Percentiles rank a stretch among this genome's conserved stretches.
These are phyloP conservation scores for Hypsizygus ulmarius DNA, from an alignment of 1,284 basidiomycete genomes.

Conservation along the genomic window DNA sequence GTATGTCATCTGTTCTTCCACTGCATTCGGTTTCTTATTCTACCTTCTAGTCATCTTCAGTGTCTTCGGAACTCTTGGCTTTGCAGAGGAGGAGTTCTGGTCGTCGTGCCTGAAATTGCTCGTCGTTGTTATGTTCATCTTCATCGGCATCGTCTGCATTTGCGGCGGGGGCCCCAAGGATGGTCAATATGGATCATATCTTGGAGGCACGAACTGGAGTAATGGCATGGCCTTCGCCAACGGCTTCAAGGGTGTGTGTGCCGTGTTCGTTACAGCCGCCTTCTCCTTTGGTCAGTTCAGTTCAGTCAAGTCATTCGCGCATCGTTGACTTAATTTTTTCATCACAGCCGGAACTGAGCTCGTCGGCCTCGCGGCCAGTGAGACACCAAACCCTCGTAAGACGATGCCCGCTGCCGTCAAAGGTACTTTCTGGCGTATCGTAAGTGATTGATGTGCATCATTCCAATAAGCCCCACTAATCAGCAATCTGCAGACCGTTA, in stretches of 20 bases:
- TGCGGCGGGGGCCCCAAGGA: constrained; percentile 45
- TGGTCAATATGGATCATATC: constrained; percentile 36
- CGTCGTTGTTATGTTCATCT: constrained; percentile 52
- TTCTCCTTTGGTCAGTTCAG: constrained; percentile 52
- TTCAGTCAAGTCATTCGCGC: background rate
- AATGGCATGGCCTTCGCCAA: constrained; percentile 51
- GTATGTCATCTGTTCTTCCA: constrained; percentile 24
- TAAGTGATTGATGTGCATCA: constrained; percentile 21
- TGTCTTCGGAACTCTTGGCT: constrained; percentile 44
- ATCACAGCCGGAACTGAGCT: constrained; percentile 59
- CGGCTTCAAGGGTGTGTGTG: constrained; percentile 43
- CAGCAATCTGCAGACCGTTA: constrained; percentile 31
- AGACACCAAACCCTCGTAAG: constrained; percentile 56
- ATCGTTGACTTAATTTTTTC: constrained; percentile 1
- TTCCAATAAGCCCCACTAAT: background rate
- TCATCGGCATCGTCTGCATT: constrained; percentile 47
- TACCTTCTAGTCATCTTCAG: constrained; percentile 31
- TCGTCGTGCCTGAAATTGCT: constrained; percentile 55
- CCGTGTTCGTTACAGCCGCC: constrained; percentile 46
- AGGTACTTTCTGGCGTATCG: constrained; percentile 48
- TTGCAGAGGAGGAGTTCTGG: constrained; percentile 57
- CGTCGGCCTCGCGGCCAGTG: constrained; percentile 61
- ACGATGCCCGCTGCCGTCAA: constrained; percentile 56
- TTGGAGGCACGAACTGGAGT: constrained; percentile 49
- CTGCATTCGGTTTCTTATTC: constrained; percentile 1